phyloP scores from a whole-genome alignment of 1,284 basidiomycete genomes.

The Tilletia caries region DNA sequence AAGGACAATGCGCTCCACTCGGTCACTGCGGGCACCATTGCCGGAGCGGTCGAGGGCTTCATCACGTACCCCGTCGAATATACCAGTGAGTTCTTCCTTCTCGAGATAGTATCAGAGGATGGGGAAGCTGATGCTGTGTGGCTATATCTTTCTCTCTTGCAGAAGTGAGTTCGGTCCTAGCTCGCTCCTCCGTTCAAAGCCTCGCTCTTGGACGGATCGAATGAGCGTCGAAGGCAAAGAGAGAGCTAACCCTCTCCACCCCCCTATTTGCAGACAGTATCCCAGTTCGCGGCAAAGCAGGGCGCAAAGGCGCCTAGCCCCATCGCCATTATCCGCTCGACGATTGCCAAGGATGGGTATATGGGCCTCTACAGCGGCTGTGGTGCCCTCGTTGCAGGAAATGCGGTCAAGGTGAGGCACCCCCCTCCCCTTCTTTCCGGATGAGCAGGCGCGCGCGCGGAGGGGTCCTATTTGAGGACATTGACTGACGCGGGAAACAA shows the following conservation, averaged over 20 bases:
- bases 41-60: conserved; percentile 82
- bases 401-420: conserved; percentile 42
- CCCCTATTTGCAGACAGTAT: conserved; percentile 51
- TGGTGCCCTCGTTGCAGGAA: conserved; percentile 46
- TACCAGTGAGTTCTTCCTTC: conserved; percentile 46
- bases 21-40: conserved; percentile 74
- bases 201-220: too few relatives aligned
- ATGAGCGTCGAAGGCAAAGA: too few relatives aligned
- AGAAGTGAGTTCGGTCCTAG: not conserved
- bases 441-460: too few relatives aligned
- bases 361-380: conserved; percentile 52
- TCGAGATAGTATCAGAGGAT: too few relatives aligned
- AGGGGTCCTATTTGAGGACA: too few relatives aligned
- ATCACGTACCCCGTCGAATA: conserved; percentile 84
- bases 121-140: too few relatives aligned
- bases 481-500: too few relatives aligned
- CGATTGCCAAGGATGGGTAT: conserved; percentile 50
- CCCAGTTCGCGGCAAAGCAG: conserved; percentile 57
- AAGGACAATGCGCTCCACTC: conserved; percentile 45
- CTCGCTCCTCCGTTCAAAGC: too few relatives aligned
- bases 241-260: not conserved
- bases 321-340: conserved; percentile 50
- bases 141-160: too few relatives aligned
- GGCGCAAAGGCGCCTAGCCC: conserved; percentile 51
- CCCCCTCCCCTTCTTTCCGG: not conserved